A percentile compares a stretch with the other conserved stretches of the same genome.
phyloP scores from a whole-genome alignment of 345 rosid genomes.

The Psidium guajava region DNA sequence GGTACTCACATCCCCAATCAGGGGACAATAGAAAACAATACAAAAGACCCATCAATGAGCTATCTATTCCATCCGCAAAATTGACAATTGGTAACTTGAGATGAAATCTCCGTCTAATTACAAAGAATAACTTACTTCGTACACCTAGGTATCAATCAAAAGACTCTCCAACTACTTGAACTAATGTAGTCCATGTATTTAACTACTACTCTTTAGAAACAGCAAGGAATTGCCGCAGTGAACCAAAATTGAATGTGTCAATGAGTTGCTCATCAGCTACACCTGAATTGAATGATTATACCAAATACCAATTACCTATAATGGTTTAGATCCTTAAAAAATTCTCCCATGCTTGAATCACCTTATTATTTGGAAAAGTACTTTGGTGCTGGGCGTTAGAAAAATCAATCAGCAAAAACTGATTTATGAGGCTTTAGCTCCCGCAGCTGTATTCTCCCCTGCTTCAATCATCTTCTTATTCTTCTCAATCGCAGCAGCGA shows the following conservation, averaged over 20 bases:
- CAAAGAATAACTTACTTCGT: not conserved
- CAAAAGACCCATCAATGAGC: not conserved
- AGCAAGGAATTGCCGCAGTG: not conserved
- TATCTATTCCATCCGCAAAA: not conserved
- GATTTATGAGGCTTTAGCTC: not conserved
- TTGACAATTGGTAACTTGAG: not conserved
- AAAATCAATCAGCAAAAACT: not conserved
- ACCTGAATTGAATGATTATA: not conserved
- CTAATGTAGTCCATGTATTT: not conserved
- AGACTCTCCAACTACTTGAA: not conserved
- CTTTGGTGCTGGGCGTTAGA: not conserved
- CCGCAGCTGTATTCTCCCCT: constrained; percentile 1
- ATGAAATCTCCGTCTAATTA: not conserved
- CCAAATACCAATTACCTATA: not conserved
- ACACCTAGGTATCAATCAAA: not conserved
- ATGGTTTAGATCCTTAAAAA: not conserved
- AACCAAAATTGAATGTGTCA: not conserved
- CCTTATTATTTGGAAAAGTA: not conserved
- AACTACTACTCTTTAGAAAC: not conserved
- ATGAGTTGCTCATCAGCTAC: not conserved
- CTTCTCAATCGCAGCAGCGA: constrained; percentile 93
- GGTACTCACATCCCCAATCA: not conserved
- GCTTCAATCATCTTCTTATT: constrained; percentile 69
- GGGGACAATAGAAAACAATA: not conserved
- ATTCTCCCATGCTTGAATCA: not conserved